Evolutionary conservation across 768 basidiomycete species (phyloP).

Genomic region (Panaeolus papilionaceus): DNA sequence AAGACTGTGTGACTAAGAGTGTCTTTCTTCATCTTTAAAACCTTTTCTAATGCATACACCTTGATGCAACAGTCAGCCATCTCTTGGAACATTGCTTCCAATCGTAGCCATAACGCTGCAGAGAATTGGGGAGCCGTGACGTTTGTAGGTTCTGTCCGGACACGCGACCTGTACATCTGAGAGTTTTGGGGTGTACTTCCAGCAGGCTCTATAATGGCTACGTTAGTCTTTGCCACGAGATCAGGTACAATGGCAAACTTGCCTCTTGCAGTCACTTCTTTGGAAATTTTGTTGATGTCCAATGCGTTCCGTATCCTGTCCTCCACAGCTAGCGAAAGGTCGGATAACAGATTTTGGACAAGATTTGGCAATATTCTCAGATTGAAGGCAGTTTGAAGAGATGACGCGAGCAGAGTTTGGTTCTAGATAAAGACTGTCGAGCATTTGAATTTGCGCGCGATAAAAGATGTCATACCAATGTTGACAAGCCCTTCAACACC

Average conservation of each 20-base stretch:
- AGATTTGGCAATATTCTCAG: slow-evolving; percentile 84
- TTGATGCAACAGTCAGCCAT: slow-evolving; percentile 93
- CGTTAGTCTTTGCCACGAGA: background rate
- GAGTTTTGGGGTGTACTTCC: slow-evolving; percentile 39
- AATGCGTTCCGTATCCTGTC: slow-evolving; percentile 83
- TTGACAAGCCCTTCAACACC: slow-evolving; percentile 80
- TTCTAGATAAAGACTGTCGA: slow-evolving; percentile 56
- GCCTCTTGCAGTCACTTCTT: slow-evolving; percentile 87
- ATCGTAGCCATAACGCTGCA: slow-evolving; percentile 77
- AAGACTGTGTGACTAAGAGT: slow-evolving; percentile 77
- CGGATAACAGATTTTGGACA: slow-evolving; percentile 77
- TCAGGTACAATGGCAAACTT: slow-evolving; percentile 18
- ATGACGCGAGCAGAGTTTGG: slow-evolving; percentile 88
- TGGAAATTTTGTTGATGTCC: slow-evolving; percentile 86
- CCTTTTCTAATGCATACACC: slow-evolving; percentile 96
- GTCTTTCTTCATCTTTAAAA: slow-evolving; percentile 89
- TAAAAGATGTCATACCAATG: slow-evolving; percentile 56
- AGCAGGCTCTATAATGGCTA: slow-evolving; percentile 24
- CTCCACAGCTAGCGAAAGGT: slow-evolving; percentile 85
- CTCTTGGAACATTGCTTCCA: slow-evolving; percentile 86
- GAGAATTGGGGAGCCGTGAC: slow-evolving; percentile 88
- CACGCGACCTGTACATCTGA: slow-evolving; percentile 82
- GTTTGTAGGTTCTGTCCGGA: slow-evolving; percentile 90
- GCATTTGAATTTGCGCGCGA: slow-evolving; percentile 12
- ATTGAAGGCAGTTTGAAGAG: slow-evolving; percentile 96